Conservation (phyloP, 768 basidiomycete species). For the Podaxis pistillaris region DNA sequence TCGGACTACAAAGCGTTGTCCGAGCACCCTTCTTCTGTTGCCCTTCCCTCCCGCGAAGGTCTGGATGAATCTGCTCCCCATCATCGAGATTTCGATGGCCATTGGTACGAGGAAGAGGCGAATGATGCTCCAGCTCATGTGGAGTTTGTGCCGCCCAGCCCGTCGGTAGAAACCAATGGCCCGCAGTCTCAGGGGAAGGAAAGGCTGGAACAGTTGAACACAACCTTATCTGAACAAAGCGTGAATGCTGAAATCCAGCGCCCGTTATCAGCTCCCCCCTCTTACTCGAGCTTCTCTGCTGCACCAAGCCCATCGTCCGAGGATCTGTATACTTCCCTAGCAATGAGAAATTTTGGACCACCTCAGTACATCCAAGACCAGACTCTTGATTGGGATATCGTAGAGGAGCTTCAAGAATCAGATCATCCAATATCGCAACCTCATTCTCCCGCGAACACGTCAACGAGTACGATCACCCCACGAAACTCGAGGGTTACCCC, state of each 20-base stretch:
- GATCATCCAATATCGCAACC: not conserved
- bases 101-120: not conserved
- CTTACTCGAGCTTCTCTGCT: slow-evolving; percentile 6
- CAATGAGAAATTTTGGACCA: not conserved
- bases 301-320: slow-evolving; percentile 7
- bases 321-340: not conserved
- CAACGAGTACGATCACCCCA: slow-evolving; percentile 2
- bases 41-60: not conserved
- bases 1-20: not conserved
- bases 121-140: not conserved
- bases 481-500: not conserved
- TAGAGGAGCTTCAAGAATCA: not conserved
- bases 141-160: not conserved
- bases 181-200: not conserved
- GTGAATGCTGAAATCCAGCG: not conserved
- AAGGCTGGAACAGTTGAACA: not conserved
- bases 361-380: not conserved
- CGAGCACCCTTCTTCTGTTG: not conserved
- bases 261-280: slow-evolving; percentile 5
- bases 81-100: not conserved
- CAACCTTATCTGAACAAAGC: not conserved
- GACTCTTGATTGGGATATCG: not conserved
- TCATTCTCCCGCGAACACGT: not conserved
- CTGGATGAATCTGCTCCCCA: not conserved
- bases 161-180: not conserved